Percentiles rank a stretch among this genome's conserved stretches.
phyloP scores from a whole-genome alignment of 2,329 filamentous ascomycete genomes.

The Neopestalotiopsis clavispora region DNA sequence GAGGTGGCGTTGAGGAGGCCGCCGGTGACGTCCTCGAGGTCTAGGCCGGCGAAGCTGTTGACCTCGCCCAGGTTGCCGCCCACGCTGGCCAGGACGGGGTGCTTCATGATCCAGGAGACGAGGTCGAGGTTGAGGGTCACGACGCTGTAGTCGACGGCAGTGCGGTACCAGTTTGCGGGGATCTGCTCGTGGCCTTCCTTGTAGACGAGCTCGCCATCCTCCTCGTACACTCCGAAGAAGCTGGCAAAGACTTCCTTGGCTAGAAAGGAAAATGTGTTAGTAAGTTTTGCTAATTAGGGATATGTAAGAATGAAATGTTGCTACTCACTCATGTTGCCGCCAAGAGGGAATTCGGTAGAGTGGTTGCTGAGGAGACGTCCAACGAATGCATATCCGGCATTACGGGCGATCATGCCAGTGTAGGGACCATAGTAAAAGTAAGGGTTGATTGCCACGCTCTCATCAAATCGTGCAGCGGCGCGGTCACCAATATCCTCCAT shows the following conservation, averaged over 20 bases:
- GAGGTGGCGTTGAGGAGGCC: constrained; percentile 47
- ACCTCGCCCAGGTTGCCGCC: constrained; percentile 57
- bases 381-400: constrained; percentile 56
- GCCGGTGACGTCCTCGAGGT: constrained; percentile 46
- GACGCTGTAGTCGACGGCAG: constrained; percentile 50
- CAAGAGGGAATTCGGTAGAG: constrained; percentile 43
- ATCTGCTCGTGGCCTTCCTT: constrained; percentile 55
- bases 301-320: neutral
- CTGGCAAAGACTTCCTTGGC: constrained; percentile 45
- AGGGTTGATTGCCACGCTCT: constrained; percentile 55
- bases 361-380: constrained; percentile 50
- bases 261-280: constrained; percentile 23
- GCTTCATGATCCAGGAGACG: constrained; percentile 39
- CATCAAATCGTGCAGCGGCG: constrained; percentile 48
- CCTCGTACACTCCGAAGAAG: constrained; percentile 51
- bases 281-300: neutral
- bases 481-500: constrained; percentile 48
- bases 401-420: constrained; percentile 52
- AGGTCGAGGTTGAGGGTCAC: constrained; percentile 46
- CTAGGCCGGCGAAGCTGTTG: constrained; percentile 55
- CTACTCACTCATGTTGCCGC: constrained; percentile 37
- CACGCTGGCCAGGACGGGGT: constrained; percentile 49
- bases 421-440: constrained; percentile 60
- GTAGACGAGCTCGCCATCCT: constrained; percentile 45
- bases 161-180: constrained; percentile 57